phyloP scores from a whole-genome alignment of 225 moss, liverwort and hornwort genomes.

The Pseudisothecium myosuroides region DNA sequence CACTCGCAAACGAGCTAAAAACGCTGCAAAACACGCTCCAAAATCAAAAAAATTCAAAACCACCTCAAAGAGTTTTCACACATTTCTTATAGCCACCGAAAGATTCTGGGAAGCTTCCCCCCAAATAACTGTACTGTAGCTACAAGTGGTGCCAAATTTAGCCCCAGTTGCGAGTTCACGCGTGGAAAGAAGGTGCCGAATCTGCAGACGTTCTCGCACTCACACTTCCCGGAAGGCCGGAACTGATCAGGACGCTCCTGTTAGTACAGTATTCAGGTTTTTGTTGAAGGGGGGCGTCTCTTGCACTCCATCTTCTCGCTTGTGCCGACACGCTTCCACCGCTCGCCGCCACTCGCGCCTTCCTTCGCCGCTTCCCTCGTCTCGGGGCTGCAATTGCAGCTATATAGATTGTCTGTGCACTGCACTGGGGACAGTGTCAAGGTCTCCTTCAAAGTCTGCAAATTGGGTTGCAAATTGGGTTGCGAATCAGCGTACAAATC shows the following conservation, averaged over 20 bases:
- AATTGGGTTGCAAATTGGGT: not conserved
- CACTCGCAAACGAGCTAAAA: not conserved
- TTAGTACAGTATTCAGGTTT: no score
- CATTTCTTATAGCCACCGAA: no score
- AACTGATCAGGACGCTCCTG: not conserved
- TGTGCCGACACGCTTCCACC: slow-evolving; percentile 1
- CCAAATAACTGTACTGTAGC: not conserved
- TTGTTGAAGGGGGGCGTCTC: not conserved
- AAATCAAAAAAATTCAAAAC: not conserved
- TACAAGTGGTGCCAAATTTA: not conserved
- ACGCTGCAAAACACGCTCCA: not conserved
- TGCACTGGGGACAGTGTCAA: no score
- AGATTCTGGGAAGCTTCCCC: not conserved
- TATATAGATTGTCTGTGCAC: not conserved
- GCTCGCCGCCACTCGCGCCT: not conserved
- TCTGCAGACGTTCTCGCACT: no score
- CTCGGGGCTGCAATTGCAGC: not conserved
- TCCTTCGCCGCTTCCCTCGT: not conserved
- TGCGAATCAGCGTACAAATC: not conserved
- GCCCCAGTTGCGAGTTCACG: not conserved
- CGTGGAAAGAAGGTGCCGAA: not conserved
- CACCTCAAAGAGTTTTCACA: not conserved
- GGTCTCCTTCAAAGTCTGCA: not conserved
- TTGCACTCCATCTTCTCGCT: not conserved
- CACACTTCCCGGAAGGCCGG: not conserved